A percentile compares a stretch with the other conserved stretches of the same genome.
Conservation (phyloP, 352 stramenopile species). For the Peronospora destructor region DNA sequence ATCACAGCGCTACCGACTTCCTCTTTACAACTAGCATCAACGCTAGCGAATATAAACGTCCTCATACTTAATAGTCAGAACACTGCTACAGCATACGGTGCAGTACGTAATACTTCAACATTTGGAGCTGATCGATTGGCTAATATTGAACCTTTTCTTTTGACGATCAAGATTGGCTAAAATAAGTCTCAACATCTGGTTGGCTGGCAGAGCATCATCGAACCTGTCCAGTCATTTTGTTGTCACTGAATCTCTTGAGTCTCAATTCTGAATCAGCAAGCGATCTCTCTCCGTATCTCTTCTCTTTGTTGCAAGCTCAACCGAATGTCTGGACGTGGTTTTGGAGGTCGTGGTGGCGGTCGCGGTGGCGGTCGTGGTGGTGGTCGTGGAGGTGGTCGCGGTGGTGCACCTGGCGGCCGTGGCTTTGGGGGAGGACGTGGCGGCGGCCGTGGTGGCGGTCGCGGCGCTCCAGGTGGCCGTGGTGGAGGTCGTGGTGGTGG, state of each 20-base stretch:
- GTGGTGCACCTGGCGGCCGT: conserved; percentile 41
- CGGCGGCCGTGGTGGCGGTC: conserved; percentile 33
- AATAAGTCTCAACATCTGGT: conserved; percentile 8
- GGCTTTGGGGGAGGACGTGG: conserved; percentile 36
- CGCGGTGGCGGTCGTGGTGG: conserved; percentile 48
- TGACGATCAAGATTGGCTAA: conserved; percentile 7
- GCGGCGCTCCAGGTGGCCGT: conserved; percentile 42
- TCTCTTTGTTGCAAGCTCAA: conserved; percentile 16
- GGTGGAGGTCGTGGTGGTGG: conserved; percentile 40
- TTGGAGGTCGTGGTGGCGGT: conserved; percentile 53
- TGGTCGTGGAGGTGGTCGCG: conserved; percentile 52
- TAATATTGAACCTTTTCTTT: neutral
- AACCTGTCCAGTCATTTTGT: conserved; percentile 25
- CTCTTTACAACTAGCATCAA: no score
- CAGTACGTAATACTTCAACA: conserved; percentile 9
- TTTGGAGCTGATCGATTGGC: neutral
- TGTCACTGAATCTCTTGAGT: neutral
- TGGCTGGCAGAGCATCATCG: conserved; percentile 19
- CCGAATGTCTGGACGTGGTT: conserved; percentile 54
- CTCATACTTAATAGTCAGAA: no score
- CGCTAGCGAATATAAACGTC: no score
- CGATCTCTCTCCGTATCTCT: conserved; percentile 12
- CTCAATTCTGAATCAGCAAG: conserved; percentile 23
- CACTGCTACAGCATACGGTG: neutral
- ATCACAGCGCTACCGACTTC: no score